These are phyloP conservation scores for Candida insectalens DNA, from an alignment of 805 yeast species.

Conservation along the genomic window DNA sequence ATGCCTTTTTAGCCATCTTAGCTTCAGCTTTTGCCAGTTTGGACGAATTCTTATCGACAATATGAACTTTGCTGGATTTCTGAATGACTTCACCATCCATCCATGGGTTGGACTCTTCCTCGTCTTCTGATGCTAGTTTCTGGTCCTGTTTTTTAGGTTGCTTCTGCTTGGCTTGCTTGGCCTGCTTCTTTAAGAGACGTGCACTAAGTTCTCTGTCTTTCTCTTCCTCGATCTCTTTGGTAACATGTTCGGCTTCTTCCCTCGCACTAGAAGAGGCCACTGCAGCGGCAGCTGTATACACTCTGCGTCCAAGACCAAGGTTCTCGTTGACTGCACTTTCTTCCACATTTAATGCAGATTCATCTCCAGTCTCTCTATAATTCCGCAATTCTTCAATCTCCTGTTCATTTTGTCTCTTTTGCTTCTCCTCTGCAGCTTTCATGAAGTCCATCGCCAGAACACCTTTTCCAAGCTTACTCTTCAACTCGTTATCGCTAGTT, in stretches of 20 bases:
- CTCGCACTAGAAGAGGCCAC: conserved; percentile 28
- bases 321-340: conserved; percentile 36
- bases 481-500: conserved; percentile 27
- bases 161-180: conserved; percentile 13
- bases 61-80: conserved; percentile 32
- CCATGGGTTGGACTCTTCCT: conserved; percentile 17
- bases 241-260: conserved; percentile 25
- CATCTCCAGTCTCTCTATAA: conserved; percentile 36
- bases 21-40: conserved; percentile 37
- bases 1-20: conserved; percentile 28
- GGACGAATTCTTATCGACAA: conserved; percentile 42
- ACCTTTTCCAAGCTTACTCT: conserved; percentile 66
- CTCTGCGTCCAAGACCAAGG: conserved; percentile 70
- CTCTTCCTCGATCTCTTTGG: conserved; percentile 41
- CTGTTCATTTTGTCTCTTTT: conserved; percentile 47
- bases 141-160: conserved; percentile 43
- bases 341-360: conserved; percentile 25
- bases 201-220: conserved; percentile 35
- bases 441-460: conserved; percentile 91
- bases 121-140: too few relatives aligned
- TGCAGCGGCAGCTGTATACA: conserved; percentile 57
- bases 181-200: conserved; percentile 22
- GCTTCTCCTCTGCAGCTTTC: conserved; percentile 77
- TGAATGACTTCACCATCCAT: conserved; percentile 6
- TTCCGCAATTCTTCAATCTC: conserved; percentile 40